phyloP scores from a whole-genome alignment of 2,329 filamentous ascomycete genomes.

The Trichoderma koningii region DNA sequence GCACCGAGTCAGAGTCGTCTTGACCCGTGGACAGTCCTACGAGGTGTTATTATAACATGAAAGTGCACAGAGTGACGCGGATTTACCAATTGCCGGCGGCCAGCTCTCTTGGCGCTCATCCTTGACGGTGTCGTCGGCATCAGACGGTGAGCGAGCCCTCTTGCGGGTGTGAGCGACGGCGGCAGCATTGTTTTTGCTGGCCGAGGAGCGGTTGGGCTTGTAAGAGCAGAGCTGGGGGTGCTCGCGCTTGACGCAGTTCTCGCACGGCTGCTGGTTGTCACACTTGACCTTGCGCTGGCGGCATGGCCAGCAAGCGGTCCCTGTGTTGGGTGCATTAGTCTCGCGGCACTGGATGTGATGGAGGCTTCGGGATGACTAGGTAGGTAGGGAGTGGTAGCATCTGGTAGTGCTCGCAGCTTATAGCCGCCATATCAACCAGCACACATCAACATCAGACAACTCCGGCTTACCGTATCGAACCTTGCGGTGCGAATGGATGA shows the following conservation, averaged over 20 bases:
- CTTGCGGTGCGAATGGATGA: constrained; percentile 70
- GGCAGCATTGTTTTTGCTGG: constrained; percentile 40
- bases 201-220: constrained; percentile 58
- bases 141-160: constrained; percentile 40
- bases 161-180: constrained; percentile 38
- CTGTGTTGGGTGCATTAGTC: constrained; percentile 39
- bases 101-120: constrained; percentile 46
- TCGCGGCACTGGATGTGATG: background rate
- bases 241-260: constrained; percentile 68
- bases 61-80: background rate
- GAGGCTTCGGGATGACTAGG: no score
- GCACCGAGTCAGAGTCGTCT: constrained; percentile 56
- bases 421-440: background rate
- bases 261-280: constrained; percentile 68
- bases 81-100: constrained; percentile 47
- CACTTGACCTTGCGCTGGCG: constrained; percentile 70
- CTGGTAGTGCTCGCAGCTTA: no score
- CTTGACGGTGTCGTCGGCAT: constrained; percentile 40
- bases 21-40: constrained; percentile 43
- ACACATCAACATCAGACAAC: background rate
- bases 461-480: constrained; percentile 61
- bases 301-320: constrained; percentile 67
- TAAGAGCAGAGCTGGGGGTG: constrained; percentile 67
- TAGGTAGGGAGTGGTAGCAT: no score
- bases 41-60: background rate